Percentiles rank a stretch among this genome's conserved stretches.
Conservation (phyloP, 225 moss, liverwort and hornwort genomes). For the Lunularia cruciata region DNA sequence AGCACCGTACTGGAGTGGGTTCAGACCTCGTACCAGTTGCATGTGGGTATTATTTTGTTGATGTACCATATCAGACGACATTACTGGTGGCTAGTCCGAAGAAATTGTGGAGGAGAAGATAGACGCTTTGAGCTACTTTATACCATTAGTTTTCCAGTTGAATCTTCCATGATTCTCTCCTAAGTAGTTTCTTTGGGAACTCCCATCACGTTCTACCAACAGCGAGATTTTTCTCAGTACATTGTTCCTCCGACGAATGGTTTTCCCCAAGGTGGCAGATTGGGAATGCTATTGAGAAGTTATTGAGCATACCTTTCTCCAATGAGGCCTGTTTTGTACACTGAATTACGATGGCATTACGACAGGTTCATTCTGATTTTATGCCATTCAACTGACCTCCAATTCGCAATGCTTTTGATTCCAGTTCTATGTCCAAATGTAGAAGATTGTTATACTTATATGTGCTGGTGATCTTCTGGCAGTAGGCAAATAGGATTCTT, state of each 20-base stretch:
- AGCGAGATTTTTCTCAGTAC: constrained; percentile 5
- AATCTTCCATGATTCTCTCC: constrained; percentile 6
- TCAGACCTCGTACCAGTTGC: too few relatives aligned
- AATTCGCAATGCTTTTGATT: too few relatives aligned
- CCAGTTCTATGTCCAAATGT: too few relatives aligned
- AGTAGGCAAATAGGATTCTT: too few relatives aligned
- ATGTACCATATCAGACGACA: constrained; percentile 6
- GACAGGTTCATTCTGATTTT: too few relatives aligned
- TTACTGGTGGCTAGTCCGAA: constrained; percentile 5
- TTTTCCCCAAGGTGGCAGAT: neutral
- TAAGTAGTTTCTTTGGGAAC: neutral
- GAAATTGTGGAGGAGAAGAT: constrained; percentile 2
- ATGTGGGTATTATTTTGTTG: neutral
- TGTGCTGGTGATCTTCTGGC: too few relatives aligned
- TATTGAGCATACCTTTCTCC: neutral
- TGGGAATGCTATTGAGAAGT: neutral
- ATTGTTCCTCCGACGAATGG: neutral
- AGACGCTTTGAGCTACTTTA: constrained; percentile 5
- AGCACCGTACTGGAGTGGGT: too few relatives aligned
- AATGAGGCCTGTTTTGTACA: neutral
- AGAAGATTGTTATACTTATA: too few relatives aligned
- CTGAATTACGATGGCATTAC: too few relatives aligned
- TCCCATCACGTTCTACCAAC: constrained; percentile 1
- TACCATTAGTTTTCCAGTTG: constrained; percentile 2
- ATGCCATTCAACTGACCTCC: too few relatives aligned